phyloP scores from a whole-genome alignment of 2,329 filamentous ascomycete genomes.

The Colletotrichum agaves region DNA sequence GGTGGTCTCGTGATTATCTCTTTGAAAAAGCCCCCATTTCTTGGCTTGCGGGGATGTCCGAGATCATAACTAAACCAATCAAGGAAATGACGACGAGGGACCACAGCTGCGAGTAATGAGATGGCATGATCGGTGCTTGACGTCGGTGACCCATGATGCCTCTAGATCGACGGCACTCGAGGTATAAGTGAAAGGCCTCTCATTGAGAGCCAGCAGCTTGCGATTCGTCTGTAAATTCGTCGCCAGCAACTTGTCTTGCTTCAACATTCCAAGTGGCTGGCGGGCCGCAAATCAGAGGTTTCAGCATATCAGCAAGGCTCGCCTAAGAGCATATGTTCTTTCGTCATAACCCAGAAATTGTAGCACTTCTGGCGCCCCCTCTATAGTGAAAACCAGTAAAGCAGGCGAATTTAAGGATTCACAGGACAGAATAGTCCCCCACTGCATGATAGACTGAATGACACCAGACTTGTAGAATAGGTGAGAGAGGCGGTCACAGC shows the following conservation, averaged over 20 bases:
- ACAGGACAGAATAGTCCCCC: neutral
- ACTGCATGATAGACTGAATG: neutral
- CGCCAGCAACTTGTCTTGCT: neutral
- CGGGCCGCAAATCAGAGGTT: slow-evolving; percentile 11
- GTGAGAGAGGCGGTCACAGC: neutral
- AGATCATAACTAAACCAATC: neutral
- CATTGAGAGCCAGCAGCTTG: neutral
- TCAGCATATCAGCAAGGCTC: slow-evolving; percentile 20
- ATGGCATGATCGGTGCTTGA: slow-evolving; percentile 1
- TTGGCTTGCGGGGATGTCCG: neutral
- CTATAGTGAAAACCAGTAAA: neutral
- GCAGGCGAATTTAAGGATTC: neutral
- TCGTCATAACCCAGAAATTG: slow-evolving; percentile 9
- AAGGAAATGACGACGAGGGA: neutral
- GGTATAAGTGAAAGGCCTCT: neutral
- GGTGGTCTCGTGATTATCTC: neutral
- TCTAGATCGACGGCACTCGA: neutral
- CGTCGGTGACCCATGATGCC: neutral
- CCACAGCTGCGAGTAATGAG: neutral
- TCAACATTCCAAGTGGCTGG: slow-evolving; percentile 14
- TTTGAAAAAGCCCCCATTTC: neutral
- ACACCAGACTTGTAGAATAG: neutral
- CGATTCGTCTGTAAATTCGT: neutral
- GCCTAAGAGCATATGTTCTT: neutral
- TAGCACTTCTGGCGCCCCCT: slow-evolving; percentile 8